phyloP scores from a whole-genome alignment of 257 asterid genomes.

The Solanum tacnaense region DNA sequence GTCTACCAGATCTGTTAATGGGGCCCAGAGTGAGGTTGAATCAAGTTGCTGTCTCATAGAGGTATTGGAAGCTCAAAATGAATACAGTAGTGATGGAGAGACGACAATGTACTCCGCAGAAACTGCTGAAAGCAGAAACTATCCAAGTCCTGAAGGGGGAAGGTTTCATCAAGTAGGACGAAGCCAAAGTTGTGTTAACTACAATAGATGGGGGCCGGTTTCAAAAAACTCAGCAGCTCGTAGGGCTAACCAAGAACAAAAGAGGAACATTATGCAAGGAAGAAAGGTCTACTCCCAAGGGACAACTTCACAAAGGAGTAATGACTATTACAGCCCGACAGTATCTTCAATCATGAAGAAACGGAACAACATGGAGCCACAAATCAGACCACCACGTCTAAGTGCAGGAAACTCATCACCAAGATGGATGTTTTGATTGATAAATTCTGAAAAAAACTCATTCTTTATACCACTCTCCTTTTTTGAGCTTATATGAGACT shows the following conservation, averaged over 20 bases:
- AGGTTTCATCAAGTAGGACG: slow-evolving; percentile 60
- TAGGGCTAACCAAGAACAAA: slow-evolving; percentile 51
- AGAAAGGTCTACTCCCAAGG: slow-evolving; percentile 84
- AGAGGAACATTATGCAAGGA: slow-evolving; percentile 51
- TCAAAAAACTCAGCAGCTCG: slow-evolving; percentile 49
- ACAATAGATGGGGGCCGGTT: slow-evolving; percentile 67
- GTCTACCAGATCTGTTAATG: slow-evolving; percentile 79
- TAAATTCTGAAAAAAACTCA: neutral
- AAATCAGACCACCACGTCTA: slow-evolving; percentile 41
- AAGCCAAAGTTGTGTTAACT: slow-evolving; percentile 88
- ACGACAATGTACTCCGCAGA: slow-evolving; percentile 99
- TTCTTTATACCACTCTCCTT: neutral
- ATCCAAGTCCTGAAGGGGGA: slow-evolving; percentile 62
- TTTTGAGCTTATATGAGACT: neutral
- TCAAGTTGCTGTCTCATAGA: slow-evolving; percentile 52
- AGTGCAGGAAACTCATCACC: slow-evolving; percentile 72
- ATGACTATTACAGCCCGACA: slow-evolving; percentile 82
- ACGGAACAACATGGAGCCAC: slow-evolving; percentile 53
- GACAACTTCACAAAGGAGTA: slow-evolving; percentile 71
- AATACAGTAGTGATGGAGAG: slow-evolving; percentile 88
- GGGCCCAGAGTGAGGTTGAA: slow-evolving; percentile 56
- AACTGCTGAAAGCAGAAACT: slow-evolving; percentile 91
- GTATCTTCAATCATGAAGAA: slow-evolving; percentile 92
- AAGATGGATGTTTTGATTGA: slow-evolving; percentile 57
- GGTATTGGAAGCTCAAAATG: slow-evolving; percentile 31